Base-by-base conservation (phyloP, 1,139 yeast species). In the Lipomyces yarrowii region DNA sequence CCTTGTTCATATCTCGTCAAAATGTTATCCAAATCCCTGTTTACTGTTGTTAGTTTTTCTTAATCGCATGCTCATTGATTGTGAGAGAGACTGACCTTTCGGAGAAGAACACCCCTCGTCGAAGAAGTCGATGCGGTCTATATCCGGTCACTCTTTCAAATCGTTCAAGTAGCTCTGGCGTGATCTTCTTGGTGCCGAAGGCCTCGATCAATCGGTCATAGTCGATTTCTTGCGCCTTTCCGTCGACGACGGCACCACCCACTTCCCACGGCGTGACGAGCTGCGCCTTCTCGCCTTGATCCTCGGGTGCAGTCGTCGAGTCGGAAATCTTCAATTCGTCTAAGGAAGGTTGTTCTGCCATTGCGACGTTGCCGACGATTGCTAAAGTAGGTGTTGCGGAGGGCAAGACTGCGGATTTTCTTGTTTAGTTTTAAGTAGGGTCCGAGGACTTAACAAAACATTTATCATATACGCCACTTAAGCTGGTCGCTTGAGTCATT, bases 251-350 rank as follows among this genome's bases (percentile, higher is more conserved):
- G 3, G 98, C 99, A 68, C 99, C 99, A 79, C 91, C 97, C 35
- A 96, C 99, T 77, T 94, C 98, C 98, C 99, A 94, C 59, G 99
- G 99, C 0, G 99, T 96, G 71, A 96, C 86, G 62, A 82, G 83
- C 77, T 90, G 96, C 56, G 13, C 42, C 13, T 37, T 13, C 42
- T 37, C 42, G 62, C 56, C n/a, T 62, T 54, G 32, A 33, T 42
- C 53, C 30, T 42, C 33, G 7, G 57, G 26, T 5, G 61, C 66
- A 3, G 57, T n/a, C 21, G 64, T 35, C 2, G 57, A 33, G 32
- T 33, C 51, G 10, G 65, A 51, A 37, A 63, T 52, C 54, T 56
- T 51, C n/a, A 64, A 60, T 11, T 56, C 21, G 5, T 62, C 67
- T 23, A 57, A 30, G 3, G 64, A 35, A 26, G 64, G 63, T 10